Evolutionary conservation across 1,284 basidiomycete species (phyloP).

Genomic region (Ceratorhiza oryzae-sativae): DNA sequence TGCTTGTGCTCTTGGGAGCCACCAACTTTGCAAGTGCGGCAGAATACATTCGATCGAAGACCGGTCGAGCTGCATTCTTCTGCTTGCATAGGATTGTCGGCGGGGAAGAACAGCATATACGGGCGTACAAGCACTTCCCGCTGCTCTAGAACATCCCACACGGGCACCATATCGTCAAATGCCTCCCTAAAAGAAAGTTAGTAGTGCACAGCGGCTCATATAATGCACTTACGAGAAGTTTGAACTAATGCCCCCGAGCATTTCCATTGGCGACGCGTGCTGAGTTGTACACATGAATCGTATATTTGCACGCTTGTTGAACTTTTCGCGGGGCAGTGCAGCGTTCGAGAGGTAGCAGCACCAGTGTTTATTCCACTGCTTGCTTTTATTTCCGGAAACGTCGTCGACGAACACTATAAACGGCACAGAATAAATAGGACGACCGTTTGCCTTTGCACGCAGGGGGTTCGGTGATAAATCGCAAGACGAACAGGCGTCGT

Average conservation of each 20-base stretch:
- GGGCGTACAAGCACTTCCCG: slow-evolving; percentile 45
- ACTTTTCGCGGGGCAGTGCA: not conserved
- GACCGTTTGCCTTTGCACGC: not conserved
- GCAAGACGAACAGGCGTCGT: not conserved
- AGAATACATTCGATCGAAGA: slow-evolving; percentile 25
- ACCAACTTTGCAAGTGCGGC: slow-evolving; percentile 41
- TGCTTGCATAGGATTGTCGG: slow-evolving; percentile 43
- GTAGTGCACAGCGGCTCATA: not conserved
- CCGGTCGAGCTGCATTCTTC: slow-evolving; percentile 37
- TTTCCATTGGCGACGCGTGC: slow-evolving; percentile 29
- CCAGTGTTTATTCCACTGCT: slow-evolving; percentile 39
- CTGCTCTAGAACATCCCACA: slow-evolving; percentile 46
- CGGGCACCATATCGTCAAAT: slow-evolving; percentile 37
- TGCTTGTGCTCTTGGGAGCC: slow-evolving; percentile 18
- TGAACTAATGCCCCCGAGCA: not conserved
- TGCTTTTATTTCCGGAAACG: slow-evolving; percentile 36
- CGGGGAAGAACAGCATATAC: slow-evolving; percentile 11
- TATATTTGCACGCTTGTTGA: slow-evolving; percentile 13
- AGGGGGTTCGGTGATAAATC: not conserved
- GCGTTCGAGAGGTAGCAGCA: slow-evolving; percentile 32
- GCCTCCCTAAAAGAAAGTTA: not conserved
- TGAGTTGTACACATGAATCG: slow-evolving; percentile 34
- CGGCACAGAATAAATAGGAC: slow-evolving; percentile 26
- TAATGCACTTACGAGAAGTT: slow-evolving; percentile 12
- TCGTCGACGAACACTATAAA: slow-evolving; percentile 35